Base-by-base conservation (phyloP, 768 basidiomycete species). In the Boletus bicolor region DNA sequence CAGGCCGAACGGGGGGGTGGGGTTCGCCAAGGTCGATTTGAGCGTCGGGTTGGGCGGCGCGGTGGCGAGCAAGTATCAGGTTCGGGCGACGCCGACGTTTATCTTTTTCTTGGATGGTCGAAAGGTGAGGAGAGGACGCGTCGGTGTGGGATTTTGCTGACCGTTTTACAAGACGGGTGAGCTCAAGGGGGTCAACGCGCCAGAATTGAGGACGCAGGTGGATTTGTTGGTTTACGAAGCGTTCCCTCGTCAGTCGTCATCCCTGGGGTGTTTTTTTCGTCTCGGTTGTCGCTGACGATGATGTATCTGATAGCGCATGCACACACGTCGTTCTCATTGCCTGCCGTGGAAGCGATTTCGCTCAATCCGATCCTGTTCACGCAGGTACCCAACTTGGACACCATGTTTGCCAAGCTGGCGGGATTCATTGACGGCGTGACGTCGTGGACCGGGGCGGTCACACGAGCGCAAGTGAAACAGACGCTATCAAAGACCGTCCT, bases 71-170 rank as follows among this genome's bases (percentile, higher is more conserved):
- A 76, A 85, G 68, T 89, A 81, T 74, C 76, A 80, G 14, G 82
- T 97, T 1, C 71, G 79, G 15, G 93, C 80, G 17, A 96, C 91
- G 2, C 95, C 94, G 6, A 94, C 92, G 1, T 96, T 98, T 65
- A 74, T 89, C 39, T 94, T 97, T 73, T 98, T 93, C 75, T 70
- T 86, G 57, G 79, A 89, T 56, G 91, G 86, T 1, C 76, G 79
- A 49, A 85, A 89, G 83, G 89, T 88, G 51, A 58, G 58, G 37
- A n/a, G 2, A 21, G 19, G 44, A 73, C 12, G 7, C 4, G 4
- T 9, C 12, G 12, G n/a, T 3, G 17, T 7, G 26, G 12, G n/a
- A 5, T 4, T 30, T 30, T 4, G 12, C 53, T 55, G 46, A 42
- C 26, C 38, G n/a, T 46, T 11, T 7, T 24, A 14, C 61, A 24